A percentile compares a stretch with the other conserved stretches of the same genome.
Evolutionary conservation across 2,329 filamentous ascomycete species (phyloP).

Genomic region (Fusarium praegraminearum): DNA sequence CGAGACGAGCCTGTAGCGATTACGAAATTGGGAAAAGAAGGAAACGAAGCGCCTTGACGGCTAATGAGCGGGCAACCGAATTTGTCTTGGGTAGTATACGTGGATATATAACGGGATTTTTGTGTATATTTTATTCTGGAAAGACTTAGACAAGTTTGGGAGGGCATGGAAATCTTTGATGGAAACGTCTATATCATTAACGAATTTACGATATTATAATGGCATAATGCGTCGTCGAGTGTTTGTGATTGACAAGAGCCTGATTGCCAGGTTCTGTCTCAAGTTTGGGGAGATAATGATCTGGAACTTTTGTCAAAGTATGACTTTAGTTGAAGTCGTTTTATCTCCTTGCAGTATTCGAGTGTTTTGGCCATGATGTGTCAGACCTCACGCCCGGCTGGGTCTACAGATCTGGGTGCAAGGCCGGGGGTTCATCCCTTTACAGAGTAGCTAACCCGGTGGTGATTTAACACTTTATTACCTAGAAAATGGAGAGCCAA

Average conservation of each 20-base stretch:
- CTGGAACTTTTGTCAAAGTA: background rate
- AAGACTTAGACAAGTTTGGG: slow-evolving; percentile 34
- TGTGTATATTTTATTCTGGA: slow-evolving; percentile 16
- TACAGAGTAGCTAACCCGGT: no score
- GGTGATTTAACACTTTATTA: background rate
- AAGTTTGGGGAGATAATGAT: no score
- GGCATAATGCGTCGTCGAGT: background rate
- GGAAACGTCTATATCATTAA: slow-evolving; percentile 41
- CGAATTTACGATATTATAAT: slow-evolving; percentile 28
- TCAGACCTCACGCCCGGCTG: accelerated
- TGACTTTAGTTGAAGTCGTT: background rate
- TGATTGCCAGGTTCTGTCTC: no score
- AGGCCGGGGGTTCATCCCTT: background rate
- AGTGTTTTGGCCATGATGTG: background rate
- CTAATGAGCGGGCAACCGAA: slow-evolving; percentile 12
- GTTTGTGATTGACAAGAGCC: no score
- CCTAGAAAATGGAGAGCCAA: no score
- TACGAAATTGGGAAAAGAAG: slow-evolving; percentile 24
- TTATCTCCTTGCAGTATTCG: background rate
- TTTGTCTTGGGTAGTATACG: slow-evolving; percentile 24
- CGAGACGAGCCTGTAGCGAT: slow-evolving; percentile 4
- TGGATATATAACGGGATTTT: slow-evolving; percentile 5
- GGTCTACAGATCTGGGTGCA: background rate
- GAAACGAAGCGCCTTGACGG: slow-evolving; percentile 17
- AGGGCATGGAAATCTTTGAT: slow-evolving; percentile 20